These are phyloP conservation scores for Thelonectria olida DNA, from an alignment of 2,329 filamentous ascomycete species.

Conservation along the genomic window DNA sequence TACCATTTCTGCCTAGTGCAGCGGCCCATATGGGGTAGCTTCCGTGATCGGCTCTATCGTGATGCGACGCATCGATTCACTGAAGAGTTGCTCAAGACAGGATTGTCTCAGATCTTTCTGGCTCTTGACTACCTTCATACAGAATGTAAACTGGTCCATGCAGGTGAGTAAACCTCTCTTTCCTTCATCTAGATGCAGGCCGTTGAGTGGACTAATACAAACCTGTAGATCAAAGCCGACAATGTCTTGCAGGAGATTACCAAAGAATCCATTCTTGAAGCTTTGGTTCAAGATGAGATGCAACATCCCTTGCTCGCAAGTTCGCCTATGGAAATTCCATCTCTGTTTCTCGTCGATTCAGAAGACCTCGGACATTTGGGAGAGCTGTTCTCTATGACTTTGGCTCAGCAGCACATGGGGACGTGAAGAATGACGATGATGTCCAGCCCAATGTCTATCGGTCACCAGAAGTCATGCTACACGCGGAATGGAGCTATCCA, in stretches of 20 bases:
- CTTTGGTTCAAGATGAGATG: slow-evolving; percentile 4
- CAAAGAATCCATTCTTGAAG: slow-evolving; percentile 1
- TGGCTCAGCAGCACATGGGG: not conserved
- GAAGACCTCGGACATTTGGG: not conserved
- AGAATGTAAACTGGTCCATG: slow-evolving; percentile 54
- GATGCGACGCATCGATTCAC: slow-evolving; percentile 48
- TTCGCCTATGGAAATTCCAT: not conserved
- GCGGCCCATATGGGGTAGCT: slow-evolving; percentile 51
- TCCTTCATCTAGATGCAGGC: too few relatives aligned
- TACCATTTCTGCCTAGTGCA: slow-evolving; percentile 45
- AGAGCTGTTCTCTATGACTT: slow-evolving; percentile 2
- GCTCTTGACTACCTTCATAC: slow-evolving; percentile 53
- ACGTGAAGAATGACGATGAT: slow-evolving; percentile 21
- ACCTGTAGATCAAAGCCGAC: slow-evolving; percentile 50
- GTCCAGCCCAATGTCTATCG: slow-evolving; percentile 36
- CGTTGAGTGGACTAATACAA: not conserved
- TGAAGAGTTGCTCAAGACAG: slow-evolving; percentile 46
- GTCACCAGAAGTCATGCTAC: slow-evolving; percentile 38
- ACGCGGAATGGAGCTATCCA: slow-evolving; percentile 36
- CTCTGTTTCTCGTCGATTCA: not conserved
- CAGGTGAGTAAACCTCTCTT: slow-evolving; percentile 38
- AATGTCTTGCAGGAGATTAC: slow-evolving; percentile 47
- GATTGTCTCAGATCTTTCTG: slow-evolving; percentile 43
- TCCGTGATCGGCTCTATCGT: slow-evolving; percentile 46
- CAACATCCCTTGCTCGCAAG: not conserved